Evolutionary conservation across 108 stramenopile species (phyloP).

Genomic region (Cyclotella distinguenda): DNA sequence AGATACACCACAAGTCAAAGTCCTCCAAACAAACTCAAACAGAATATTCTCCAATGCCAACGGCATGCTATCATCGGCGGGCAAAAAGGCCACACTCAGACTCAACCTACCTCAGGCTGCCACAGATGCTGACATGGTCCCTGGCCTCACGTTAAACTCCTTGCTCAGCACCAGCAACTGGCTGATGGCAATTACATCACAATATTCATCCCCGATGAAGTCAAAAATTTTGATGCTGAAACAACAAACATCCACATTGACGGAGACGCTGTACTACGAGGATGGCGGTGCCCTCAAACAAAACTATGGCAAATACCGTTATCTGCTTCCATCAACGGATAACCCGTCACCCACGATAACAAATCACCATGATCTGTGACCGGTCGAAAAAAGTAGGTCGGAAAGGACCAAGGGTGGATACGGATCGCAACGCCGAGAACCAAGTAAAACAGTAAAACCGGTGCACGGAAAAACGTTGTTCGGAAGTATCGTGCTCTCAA

Average conservation of each 20-base stretch:
- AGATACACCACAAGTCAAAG: not conserved
- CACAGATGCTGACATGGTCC: conserved; percentile 2
- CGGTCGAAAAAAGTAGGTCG: no score
- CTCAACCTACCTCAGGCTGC: not conserved
- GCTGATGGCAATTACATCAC: conserved; percentile 15
- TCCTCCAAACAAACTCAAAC: not conserved
- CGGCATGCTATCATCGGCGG: not conserved
- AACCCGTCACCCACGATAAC: no score
- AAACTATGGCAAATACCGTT: conserved; percentile 2
- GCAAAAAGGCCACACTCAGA: not conserved
- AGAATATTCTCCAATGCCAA: not conserved
- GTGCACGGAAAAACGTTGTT: no score
- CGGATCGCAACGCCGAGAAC: no score
- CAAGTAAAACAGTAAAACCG: no score
- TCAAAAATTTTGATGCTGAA: conserved; percentile 3
- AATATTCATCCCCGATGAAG: not conserved
- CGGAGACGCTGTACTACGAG: not conserved
- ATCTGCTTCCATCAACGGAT: no score
- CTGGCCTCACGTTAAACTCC: not conserved
- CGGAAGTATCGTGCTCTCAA: no score
- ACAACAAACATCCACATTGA: not conserved
- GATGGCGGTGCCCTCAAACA: conserved; percentile 1
- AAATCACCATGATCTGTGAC: no score
- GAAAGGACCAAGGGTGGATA: no score
- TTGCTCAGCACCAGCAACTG: conserved; percentile 8